These are phyloP conservation scores for Achaetomiella virescens DNA, from an alignment of 495 filamentous ascomycete species.

Conservation along the genomic window DNA sequence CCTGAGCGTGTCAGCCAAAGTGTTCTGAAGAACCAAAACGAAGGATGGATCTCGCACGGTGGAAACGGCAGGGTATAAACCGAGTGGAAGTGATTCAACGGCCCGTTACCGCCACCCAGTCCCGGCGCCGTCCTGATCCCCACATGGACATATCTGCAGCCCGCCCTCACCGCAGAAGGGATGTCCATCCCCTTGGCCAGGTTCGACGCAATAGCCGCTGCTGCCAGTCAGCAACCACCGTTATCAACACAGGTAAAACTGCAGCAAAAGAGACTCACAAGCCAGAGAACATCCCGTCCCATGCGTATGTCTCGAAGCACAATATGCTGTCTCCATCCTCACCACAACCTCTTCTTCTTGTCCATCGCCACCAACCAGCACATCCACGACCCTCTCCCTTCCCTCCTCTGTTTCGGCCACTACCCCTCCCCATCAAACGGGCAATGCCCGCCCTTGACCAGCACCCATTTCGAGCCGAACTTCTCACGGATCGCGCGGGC, in stretches of 20 bases:
- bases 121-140: constrained; percentile 72
- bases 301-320: constrained; percentile 75
- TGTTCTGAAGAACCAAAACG: not conserved
- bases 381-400: constrained; percentile 61
- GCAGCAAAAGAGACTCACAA: constrained; percentile 45
- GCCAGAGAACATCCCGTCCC: constrained; percentile 94
- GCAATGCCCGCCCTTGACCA: constrained; percentile 91
- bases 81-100: constrained; percentile 93
- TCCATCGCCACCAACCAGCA: constrained; percentile 51
- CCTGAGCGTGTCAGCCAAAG: constrained; percentile 36
- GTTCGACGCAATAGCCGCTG: constrained; percentile 83
- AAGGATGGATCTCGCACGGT: constrained; percentile 48
- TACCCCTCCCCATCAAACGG: constrained; percentile 59
- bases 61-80: constrained; percentile 71
- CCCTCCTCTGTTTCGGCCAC: constrained; percentile 51
- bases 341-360: constrained; percentile 19
- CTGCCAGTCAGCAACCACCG: not conserved
- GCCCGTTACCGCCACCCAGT: constrained; percentile 75
- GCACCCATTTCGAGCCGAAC: constrained; percentile 70
- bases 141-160: constrained; percentile 73
- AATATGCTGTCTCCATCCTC: constrained; percentile 61
- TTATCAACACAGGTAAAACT: not conserved
- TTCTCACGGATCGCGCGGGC: constrained; percentile 53
- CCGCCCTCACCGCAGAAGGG: constrained; percentile 58
- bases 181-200: constrained; percentile 58